These are phyloP conservation scores for Hanseniaspora gamundiae DNA, from an alignment of 1,139 yeast species.

Conservation along the genomic window DNA sequence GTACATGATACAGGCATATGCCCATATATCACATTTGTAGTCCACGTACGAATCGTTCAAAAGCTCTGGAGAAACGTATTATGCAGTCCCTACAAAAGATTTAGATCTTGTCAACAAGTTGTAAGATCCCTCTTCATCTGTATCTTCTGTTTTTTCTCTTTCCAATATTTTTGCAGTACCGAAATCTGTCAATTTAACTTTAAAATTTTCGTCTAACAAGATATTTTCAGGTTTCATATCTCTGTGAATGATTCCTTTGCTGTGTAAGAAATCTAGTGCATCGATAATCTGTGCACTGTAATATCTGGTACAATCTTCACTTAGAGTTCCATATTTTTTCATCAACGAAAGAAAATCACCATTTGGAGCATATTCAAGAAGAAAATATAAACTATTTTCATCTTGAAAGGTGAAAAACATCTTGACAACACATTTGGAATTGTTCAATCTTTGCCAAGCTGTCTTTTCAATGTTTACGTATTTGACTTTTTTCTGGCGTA, in stretches of 20 bases:
- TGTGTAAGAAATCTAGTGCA: conserved; percentile 75
- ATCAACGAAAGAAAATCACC: conserved; percentile 61
- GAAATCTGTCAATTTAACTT: conserved; percentile 88
- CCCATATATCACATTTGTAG: conserved; percentile 89
- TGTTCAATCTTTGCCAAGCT: conserved; percentile 58
- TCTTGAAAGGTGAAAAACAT: conserved; percentile 72
- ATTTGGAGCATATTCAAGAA: conserved; percentile 67
- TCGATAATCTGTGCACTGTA: conserved; percentile 71
- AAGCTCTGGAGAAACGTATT: conserved; percentile 86
- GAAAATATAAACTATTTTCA: conserved; percentile 57
- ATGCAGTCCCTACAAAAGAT: conserved; percentile 68
- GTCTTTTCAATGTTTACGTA: conserved; percentile 71
- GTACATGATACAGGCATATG: conserved; percentile 83
- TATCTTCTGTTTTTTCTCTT: conserved; percentile 26
- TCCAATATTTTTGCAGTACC: conserved; percentile 87
- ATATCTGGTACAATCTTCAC: conserved; percentile 41
- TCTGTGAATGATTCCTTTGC: conserved; percentile 77
- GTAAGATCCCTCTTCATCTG: conserved; percentile 29
- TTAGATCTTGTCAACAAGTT: conserved; percentile 59
- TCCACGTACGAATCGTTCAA: conserved; percentile 76
- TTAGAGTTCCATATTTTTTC: conserved; percentile 44
- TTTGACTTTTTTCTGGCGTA: conserved; percentile 66
- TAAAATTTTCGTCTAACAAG: conserved; percentile 65
- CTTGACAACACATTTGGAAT: conserved; percentile 57
- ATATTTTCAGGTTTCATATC: conserved; percentile 94